phyloP scores from a whole-genome alignment of 495 filamentous ascomycete species.

The Lophium mytilinum region DNA sequence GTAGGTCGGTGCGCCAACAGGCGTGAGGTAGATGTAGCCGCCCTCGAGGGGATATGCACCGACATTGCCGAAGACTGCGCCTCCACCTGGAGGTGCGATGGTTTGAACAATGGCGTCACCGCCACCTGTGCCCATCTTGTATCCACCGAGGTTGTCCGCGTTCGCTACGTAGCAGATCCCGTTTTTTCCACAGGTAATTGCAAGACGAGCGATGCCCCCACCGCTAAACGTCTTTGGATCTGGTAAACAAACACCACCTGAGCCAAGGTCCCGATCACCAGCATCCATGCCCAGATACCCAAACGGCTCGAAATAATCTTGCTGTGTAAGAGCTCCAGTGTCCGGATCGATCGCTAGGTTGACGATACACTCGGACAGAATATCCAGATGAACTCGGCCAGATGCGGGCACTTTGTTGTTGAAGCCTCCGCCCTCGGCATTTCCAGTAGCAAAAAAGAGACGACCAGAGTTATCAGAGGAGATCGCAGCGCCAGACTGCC shows the following conservation, averaged over 20 bases:
- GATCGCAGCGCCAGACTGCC: conserved; percentile 38
- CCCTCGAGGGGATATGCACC: conserved; percentile 44
- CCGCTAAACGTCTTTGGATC: conserved; percentile 35
- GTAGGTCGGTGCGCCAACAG: conserved; percentile 21
- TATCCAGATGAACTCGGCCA: conserved; percentile 29
- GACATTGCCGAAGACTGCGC: conserved; percentile 37
- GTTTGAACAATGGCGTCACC: conserved; percentile 40
- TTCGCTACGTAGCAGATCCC: conserved; percentile 40
- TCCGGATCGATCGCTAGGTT: conserved; percentile 29
- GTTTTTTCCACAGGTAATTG: conserved; percentile 37
- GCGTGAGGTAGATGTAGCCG: conserved; percentile 41
- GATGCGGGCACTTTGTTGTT: conserved; percentile 26
- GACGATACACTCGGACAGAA: conserved; percentile 39
- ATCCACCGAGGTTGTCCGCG: conserved; percentile 40
- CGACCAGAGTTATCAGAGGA: conserved; percentile 34
- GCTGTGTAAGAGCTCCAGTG: conserved; percentile 29
- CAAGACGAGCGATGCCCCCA: conserved; percentile 30
- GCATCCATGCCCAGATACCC: conserved; percentile 39
- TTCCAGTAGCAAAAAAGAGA: conserved; percentile 35
- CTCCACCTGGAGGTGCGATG: conserved; percentile 23
- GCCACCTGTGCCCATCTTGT: conserved; percentile 34
- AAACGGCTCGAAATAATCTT: conserved; percentile 41
- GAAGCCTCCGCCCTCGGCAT: background rate
- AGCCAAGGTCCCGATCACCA: conserved; percentile 11
- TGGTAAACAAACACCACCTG: conserved; percentile 32